Evolutionary conservation across 2,329 filamentous ascomycete species (phyloP).

Genomic region (Penicillium capsulatum): DNA sequence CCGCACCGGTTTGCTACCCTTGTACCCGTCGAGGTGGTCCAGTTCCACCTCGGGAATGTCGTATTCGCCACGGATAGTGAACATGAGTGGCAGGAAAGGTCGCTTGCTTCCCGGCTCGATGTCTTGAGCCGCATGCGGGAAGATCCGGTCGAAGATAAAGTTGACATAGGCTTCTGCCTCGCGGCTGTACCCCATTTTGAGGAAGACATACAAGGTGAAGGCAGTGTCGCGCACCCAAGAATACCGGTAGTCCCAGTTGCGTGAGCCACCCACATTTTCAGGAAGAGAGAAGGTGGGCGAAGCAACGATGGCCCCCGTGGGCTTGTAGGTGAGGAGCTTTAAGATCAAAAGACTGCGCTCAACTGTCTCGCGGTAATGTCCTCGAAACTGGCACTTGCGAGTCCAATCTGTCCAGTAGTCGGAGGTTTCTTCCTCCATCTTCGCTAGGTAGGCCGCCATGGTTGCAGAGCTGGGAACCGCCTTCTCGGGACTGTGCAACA

Average conservation of each 20-base stretch:
- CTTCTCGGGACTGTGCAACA: conserved; percentile 60
- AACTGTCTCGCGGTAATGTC: conserved; percentile 69
- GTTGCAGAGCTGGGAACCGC: conserved; percentile 57
- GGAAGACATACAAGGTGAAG: conserved; percentile 71
- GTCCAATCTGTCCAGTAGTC: conserved; percentile 72
- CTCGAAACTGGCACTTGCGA: conserved; percentile 64
- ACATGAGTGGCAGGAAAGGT: conserved; percentile 68
- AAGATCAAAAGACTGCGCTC: conserved; percentile 67
- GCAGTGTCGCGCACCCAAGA: conserved; percentile 74
- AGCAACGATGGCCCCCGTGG: conserved; percentile 72
- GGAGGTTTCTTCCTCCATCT: conserved; percentile 65
- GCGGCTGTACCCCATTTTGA: conserved; percentile 69
- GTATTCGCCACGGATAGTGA: conserved; percentile 70
- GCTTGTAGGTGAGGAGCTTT: conserved; percentile 73
- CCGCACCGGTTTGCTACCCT: conserved; percentile 65
- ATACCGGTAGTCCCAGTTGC: conserved; percentile 53
- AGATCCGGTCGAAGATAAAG: conserved; percentile 69
- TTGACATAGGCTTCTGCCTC: conserved; percentile 75
- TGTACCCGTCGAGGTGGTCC: conserved; percentile 67
- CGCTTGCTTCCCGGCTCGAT: conserved; percentile 53
- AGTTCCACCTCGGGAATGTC: conserved; percentile 69
- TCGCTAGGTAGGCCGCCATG: conserved; percentile 55
- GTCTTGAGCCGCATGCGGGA: conserved; percentile 48
- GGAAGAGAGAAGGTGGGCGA: conserved; percentile 74
- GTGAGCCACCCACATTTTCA: conserved; percentile 64